phyloP scores from a whole-genome alignment of 306 rosid genomes.

The Pyrus betulifolia region DNA sequence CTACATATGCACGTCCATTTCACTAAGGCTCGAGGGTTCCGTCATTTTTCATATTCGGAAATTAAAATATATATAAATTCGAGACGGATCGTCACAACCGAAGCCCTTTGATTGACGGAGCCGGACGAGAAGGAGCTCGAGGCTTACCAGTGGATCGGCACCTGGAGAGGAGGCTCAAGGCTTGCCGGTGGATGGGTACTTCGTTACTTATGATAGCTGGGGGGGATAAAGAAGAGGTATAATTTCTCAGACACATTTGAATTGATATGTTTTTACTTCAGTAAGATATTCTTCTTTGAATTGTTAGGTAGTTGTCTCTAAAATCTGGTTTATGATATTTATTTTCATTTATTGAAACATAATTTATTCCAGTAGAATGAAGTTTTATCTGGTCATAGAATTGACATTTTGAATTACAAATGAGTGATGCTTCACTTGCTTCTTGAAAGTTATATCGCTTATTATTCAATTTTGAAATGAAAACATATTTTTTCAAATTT shows the following conservation, averaged over 20 bases:
- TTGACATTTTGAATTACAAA: background rate
- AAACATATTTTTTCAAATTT: background rate
- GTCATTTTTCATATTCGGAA: too few species aligned
- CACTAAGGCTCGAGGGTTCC: too few species aligned
- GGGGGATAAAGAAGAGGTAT: constrained; percentile 98
- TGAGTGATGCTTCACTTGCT: background rate
- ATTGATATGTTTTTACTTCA: background rate
- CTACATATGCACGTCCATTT: too few species aligned
- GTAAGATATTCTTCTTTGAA: background rate
- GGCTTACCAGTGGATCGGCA: too few species aligned
- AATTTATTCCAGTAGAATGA: background rate
- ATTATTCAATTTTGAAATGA: background rate
- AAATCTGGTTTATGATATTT: background rate
- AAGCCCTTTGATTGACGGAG: too few species aligned
- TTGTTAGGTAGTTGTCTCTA: background rate
- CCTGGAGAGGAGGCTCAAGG: too few species aligned
- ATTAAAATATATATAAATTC: too few species aligned
- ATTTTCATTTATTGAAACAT: background rate
- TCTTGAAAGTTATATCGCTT: background rate
- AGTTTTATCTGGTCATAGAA: background rate
- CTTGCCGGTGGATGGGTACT: too few species aligned
- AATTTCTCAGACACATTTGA: constrained; percentile 8
- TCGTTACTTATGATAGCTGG: constrained; percentile 75
- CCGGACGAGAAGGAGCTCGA: too few species aligned
- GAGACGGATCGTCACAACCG: too few species aligned